phyloP scores from a whole-genome alignment of 2,329 filamentous ascomycete genomes.

The Neofusicoccum sp. region DNA sequence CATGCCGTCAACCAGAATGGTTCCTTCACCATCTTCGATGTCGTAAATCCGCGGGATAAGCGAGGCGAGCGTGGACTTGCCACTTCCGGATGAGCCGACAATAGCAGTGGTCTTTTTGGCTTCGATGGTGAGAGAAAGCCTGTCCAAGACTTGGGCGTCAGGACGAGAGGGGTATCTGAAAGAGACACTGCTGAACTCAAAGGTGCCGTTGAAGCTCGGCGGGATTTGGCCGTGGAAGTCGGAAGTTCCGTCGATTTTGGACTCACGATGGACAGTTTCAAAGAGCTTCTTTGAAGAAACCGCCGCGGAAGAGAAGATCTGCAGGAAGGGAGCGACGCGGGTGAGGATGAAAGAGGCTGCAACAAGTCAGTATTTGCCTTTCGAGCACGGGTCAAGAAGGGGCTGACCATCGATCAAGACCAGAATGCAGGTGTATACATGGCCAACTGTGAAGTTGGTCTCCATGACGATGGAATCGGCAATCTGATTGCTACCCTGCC shows the following conservation, averaged over 20 bases:
- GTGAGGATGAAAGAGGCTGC: slow-evolving; percentile 9
- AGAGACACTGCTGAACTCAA: slow-evolving; percentile 40
- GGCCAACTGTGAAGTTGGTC: neutral
- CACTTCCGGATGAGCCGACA: slow-evolving; percentile 68
- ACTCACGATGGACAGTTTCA: neutral
- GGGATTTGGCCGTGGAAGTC: slow-evolving; percentile 1
- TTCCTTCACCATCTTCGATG: slow-evolving; percentile 27
- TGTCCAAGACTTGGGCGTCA: slow-evolving; percentile 38
- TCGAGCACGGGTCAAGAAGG: neutral
- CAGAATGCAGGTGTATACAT: neutral
- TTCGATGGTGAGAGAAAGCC: slow-evolving; percentile 37
- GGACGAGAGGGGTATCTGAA: slow-evolving; percentile 45
- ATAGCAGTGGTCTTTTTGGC: slow-evolving; percentile 40
- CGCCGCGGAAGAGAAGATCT: neutral
- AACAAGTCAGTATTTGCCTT: neutral
- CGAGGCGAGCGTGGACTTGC: slow-evolving; percentile 85
- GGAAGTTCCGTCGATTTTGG: slow-evolving; percentile 4
- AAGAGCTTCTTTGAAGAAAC: slow-evolving; percentile 6
- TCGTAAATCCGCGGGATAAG: slow-evolving; percentile 42
- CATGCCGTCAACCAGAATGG: slow-evolving; percentile 37
- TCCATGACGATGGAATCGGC: neutral
- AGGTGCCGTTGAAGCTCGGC: slow-evolving; percentile 19
- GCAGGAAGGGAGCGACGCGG: slow-evolving; percentile 7
- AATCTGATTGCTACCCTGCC: slow-evolving; percentile 13
- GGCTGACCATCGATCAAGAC: neutral